These are phyloP conservation scores for Colletotrichum gigasporum DNA, from an alignment of 2,329 filamentous ascomycete genomes.

Conservation along the genomic window DNA sequence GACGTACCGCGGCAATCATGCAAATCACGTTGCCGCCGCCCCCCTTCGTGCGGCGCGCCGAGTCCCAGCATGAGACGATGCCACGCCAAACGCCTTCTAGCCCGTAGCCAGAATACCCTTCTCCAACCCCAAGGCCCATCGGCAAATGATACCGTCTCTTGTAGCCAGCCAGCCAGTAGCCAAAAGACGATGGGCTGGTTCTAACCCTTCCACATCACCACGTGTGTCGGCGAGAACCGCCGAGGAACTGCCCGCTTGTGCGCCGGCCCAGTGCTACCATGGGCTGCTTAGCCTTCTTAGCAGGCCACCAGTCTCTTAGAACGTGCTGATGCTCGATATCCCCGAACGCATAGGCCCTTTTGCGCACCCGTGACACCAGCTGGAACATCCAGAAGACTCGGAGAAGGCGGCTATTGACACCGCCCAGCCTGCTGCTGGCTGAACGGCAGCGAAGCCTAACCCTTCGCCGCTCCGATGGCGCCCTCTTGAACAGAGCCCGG, in stretches of 20 bases:
- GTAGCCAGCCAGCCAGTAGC: not conserved
- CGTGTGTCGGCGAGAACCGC: conserved; percentile 2
- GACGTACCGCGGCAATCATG: conserved; percentile 1
- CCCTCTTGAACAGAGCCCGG: not conserved
- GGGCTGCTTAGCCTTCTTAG: not conserved
- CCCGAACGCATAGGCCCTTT: not conserved
- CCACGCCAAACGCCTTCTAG: not conserved
- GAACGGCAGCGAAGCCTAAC: too few relatives aligned
- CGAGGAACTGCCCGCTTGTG: conserved; percentile 12
- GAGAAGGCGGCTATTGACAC: too few relatives aligned
- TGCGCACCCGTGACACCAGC: too few relatives aligned
- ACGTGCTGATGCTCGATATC: not conserved
- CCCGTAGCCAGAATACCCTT: not conserved
- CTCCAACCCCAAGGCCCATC: not conserved
- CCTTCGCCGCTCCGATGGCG: not conserved
- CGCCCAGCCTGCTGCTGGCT: too few relatives aligned
- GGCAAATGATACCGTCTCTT: not conserved
- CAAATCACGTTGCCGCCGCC: not conserved
- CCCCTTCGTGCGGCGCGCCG: too few relatives aligned
- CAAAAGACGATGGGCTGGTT: not conserved
- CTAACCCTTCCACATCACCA: conserved; percentile 13
- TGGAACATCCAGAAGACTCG: too few relatives aligned
- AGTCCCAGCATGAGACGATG: not conserved
- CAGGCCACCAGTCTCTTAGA: not conserved
- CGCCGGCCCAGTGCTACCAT: not conserved